Evolutionary conservation across 139 green algal genomes (phyloP).

Genomic region (Auxenochlorella protothecoides): DNA sequence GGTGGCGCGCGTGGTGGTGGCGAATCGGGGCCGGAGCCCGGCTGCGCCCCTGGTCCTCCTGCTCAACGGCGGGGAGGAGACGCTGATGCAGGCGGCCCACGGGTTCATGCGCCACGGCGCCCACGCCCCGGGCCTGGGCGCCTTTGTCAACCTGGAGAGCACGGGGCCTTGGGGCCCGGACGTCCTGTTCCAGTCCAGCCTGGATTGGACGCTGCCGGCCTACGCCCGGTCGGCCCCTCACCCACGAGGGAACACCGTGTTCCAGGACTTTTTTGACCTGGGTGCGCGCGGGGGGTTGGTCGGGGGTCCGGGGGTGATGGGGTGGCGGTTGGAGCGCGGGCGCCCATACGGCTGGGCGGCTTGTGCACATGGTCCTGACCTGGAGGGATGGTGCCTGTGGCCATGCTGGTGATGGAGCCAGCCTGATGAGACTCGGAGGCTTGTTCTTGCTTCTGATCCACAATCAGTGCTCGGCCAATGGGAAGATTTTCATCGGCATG

Average conservation of each 20-base stretch:
- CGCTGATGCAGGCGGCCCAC: constrained; percentile 26
- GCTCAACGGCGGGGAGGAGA: constrained; percentile 56
- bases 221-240: constrained; percentile 30
- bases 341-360: too few relatives aligned
- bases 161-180: constrained; percentile 55
- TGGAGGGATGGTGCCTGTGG: too few relatives aligned
- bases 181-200: constrained; percentile 63
- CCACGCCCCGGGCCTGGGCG: constrained; percentile 27
- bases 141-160: constrained; percentile 69
- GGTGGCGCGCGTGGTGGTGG: constrained; percentile 35
- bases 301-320: too few relatives aligned
- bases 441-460: too few relatives aligned
- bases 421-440: too few relatives aligned
- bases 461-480: too few relatives aligned
- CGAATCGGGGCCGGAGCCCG: constrained; percentile 15
- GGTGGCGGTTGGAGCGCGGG: too few relatives aligned
- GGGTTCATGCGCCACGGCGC: constrained; percentile 25
- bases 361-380: too few relatives aligned
- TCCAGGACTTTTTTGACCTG: constrained; percentile 46
- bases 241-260: constrained; percentile 41
- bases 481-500: too few relatives aligned
- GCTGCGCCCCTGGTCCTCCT: constrained; percentile 47
- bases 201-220: constrained; percentile 38
- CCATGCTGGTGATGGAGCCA: too few relatives aligned
- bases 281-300: constrained; percentile 1